These are phyloP conservation scores for Adenanthera pavonina DNA, from an alignment of 306 rosid genomes.

Conservation along the genomic window DNA sequence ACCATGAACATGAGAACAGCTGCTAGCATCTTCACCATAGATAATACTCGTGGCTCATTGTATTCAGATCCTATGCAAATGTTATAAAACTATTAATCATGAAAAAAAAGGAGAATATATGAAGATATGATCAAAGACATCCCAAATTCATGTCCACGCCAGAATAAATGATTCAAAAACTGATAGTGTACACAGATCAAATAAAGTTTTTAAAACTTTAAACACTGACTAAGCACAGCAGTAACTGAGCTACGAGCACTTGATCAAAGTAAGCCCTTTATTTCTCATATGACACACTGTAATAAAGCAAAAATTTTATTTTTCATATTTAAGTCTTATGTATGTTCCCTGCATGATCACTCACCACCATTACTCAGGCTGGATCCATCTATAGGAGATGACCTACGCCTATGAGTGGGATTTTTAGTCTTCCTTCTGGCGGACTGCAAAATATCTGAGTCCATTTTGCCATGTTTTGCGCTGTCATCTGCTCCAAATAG, in stretches of 20 bases:
- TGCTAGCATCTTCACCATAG: constrained; percentile 75
- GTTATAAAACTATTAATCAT: constrained; percentile 31
- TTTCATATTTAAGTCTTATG: constrained; percentile 6
- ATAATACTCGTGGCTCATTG: constrained; percentile 48
- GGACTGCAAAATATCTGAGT: constrained; percentile 43
- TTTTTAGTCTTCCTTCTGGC: constrained; percentile 41
- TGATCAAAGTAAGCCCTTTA: constrained; percentile 36
- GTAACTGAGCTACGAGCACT: neutral
- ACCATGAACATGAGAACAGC: constrained; percentile 76
- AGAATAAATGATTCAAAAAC: neutral
- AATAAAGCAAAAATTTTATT: neutral
- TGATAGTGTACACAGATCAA: neutral
- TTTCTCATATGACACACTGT: constrained; percentile 19
- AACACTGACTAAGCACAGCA: constrained; percentile 7
- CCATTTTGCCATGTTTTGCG: constrained; percentile 34
- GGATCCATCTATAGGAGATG: constrained; percentile 43
- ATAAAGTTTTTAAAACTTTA: neutral
- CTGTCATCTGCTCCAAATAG: constrained; percentile 54
- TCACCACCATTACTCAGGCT: constrained; percentile 53
- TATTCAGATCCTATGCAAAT: constrained; percentile 50
- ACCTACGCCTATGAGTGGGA: constrained; percentile 41
- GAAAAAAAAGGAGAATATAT: constrained; percentile 33
- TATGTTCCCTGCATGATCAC: constrained; percentile 34
- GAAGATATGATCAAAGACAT: constrained; percentile 3
- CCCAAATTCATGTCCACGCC: constrained; percentile 2